Base-by-base conservation (phyloP, 768 basidiomycete genomes). In the Amanita subjunquillea region DNA sequence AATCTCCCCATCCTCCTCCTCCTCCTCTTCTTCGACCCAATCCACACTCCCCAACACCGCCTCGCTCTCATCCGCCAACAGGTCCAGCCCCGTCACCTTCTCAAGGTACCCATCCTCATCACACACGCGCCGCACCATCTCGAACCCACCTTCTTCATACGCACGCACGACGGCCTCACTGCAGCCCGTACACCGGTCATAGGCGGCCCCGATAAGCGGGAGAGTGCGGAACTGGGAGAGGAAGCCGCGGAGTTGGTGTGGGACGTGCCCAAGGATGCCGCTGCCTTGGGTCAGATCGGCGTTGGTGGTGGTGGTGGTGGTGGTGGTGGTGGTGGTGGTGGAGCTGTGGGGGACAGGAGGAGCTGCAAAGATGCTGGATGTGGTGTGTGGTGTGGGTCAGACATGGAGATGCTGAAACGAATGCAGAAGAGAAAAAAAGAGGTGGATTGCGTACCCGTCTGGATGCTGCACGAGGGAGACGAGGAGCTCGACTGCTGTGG, bases 201-300 rank as follows among this genome's bases (percentile, higher is more conserved):
- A 99, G 1, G 92, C 90, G 2, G 86, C 82, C 0, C 95, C 96
- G 0, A 85, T 81, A 54, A 99, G 82, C 25, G 81, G 79, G 59
- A 97, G 72, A 40, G 82, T 91, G 48, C 83, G 76, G 73, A 95
- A 99, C 56, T 91, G 85, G 4, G 83, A 81, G 3, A 98, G 75
- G 72, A 83, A 92, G 0, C 94, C 96, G 4, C 96, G 82, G 8
- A 98, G 73, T 63, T 97, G 94, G 64, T 98, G 96, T 1, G 96
- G 96, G 3, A 97, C 89, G 15, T 85, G 69, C 0, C 95, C 95
- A 2, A 97, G 77, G 8, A 90, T 80, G 59, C 63, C 62, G 32
- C 65, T 60, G 40, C 56, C 59, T 1, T 1, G 8, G 39, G 39
- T n/a, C 15, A 67, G 65, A 10, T 61, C 59, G 29, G 20, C 13